Conservation (phyloP, 169 alveolate species). For the Eimeria zaria region DNA sequence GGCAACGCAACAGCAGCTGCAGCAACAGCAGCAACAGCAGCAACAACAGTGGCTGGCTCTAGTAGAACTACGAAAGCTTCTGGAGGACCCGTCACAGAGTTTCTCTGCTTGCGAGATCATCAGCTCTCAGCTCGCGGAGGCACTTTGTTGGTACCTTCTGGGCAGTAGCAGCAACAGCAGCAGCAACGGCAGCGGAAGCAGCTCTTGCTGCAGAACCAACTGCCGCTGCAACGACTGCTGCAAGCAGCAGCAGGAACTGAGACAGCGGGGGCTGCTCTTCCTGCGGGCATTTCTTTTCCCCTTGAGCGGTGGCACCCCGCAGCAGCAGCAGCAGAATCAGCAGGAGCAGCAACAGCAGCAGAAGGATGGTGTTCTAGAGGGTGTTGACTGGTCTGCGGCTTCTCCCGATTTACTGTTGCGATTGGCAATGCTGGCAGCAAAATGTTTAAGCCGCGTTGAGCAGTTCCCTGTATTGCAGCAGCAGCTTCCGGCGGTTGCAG, state of each 20-base stretch:
- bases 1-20: no score
- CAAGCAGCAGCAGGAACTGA: conserved; percentile 17
- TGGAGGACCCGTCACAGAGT: conserved; percentile 28
- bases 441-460: conserved; percentile 59
- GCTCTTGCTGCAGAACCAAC: background rate
- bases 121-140: conserved; percentile 55
- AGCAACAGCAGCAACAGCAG: background rate
- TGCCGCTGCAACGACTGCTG: background rate
- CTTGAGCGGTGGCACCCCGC: conserved; percentile 19
- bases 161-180: conserved; percentile 22
- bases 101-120: conserved; percentile 78
- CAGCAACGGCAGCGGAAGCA: background rate
- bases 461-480: conserved; percentile 6
- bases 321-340: conserved; percentile 8
- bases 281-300: conserved; percentile 52
- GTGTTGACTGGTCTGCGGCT: conserved; percentile 68
- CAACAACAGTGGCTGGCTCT: conserved; percentile 57
- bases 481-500: conserved; percentile 37
- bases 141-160: conserved; percentile 53
- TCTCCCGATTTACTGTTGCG: conserved; percentile 51
- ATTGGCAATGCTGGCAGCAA: conserved; percentile 72
- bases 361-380: background rate
- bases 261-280: conserved; percentile 58
- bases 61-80: conserved; percentile 47
- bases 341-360: conserved; percentile 48